Base-by-base conservation (phyloP, 1,284 basidiomycete species). In the Xerocomus tenax region DNA sequence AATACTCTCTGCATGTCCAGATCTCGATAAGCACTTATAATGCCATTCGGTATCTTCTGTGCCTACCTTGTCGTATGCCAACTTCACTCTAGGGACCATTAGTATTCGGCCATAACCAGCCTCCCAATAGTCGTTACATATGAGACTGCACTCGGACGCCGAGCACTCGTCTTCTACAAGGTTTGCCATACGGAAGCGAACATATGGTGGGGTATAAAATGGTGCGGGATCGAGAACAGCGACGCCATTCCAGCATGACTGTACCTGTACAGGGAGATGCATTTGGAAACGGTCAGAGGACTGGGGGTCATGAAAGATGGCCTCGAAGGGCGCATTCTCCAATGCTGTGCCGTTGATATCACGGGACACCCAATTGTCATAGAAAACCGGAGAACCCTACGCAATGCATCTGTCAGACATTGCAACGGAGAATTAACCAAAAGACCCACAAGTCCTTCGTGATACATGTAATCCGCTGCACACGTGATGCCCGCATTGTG, bases 401-500 rank as follows among this genome's bases (percentile, higher is more conserved):
- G 21, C 5, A 26, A 6, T 30, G n/a, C 23, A 39, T 18, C 19
- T 41, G 35, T 58, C 45, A 52, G 41, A 51, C 13, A n/a, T 8
- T 2, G 23, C 1, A 26, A 23, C 23, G 0, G 18, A 28, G 2
- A 50, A 38, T 21, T n/a, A 10, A 32, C 12, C 34, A 8, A 28
- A 18, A 19, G 34, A 73, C 79, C 58, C 57, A 82, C 86, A 54
- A 96, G 87, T 51, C 95, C 91, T 42, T 92, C 82, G 71, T 96
- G 93, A 72, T 91, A 97, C 89, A 96, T 96, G 72, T 96, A 96
- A 68, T 97, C 93, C 2, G 92, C 84, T 0, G 93, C 93, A 64
- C 93, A 96, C 16, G 93, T 96, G 65, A 96, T 93, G 13, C 93
- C 93, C 0, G 93, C 93, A 68, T 95, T 96, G 69, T 96, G 92